Evolutionary conservation across 768 basidiomycete genomes (phyloP).

Genomic region (Coprinellus micaceus): DNA sequence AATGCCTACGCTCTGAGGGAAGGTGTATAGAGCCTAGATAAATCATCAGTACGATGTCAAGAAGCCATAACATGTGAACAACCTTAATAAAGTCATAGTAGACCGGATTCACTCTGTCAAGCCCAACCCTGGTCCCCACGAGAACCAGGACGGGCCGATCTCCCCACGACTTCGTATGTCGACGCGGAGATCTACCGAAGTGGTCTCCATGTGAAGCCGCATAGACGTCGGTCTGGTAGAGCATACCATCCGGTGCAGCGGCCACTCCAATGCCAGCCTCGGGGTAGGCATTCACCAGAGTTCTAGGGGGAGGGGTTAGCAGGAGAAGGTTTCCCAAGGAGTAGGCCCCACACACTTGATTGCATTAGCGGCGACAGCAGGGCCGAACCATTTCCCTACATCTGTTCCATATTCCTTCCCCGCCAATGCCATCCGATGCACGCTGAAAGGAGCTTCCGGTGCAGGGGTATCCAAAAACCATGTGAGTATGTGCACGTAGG

Average conservation of each 20-base stretch:
- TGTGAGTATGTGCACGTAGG: conserved; percentile 85
- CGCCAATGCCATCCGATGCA: conserved; percentile 93
- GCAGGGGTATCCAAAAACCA: conserved; percentile 95
- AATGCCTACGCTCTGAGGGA: conserved; percentile 95
- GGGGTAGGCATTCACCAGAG: conserved; percentile 74
- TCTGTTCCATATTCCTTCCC: conserved; percentile 94
- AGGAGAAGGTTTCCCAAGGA: not conserved
- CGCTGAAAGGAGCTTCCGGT: conserved; percentile 83
- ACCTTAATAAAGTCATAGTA: conserved; percentile 79
- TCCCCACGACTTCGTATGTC: conserved; percentile 58
- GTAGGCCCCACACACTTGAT: conserved; percentile 59
- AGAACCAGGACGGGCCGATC: conserved; percentile 81
- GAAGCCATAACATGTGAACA: conserved; percentile 3
- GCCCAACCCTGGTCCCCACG: conserved; percentile 78
- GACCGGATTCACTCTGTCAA: conserved; percentile 93
- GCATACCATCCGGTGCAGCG: conserved; percentile 74
- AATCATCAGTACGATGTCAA: not conserved
- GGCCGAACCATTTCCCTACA: conserved; percentile 97
- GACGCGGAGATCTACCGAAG: conserved; percentile 25
- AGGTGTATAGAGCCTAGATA: conserved; percentile 75
- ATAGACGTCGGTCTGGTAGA: conserved; percentile 85
- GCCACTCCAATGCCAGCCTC: conserved; percentile 78
- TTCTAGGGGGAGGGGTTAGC: conserved; percentile 36
- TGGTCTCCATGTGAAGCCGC: conserved; percentile 57
- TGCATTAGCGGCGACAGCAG: conserved; percentile 94